phyloP scores from a whole-genome alignment of 768 basidiomycete species.

The Dioszegia hungarica region DNA sequence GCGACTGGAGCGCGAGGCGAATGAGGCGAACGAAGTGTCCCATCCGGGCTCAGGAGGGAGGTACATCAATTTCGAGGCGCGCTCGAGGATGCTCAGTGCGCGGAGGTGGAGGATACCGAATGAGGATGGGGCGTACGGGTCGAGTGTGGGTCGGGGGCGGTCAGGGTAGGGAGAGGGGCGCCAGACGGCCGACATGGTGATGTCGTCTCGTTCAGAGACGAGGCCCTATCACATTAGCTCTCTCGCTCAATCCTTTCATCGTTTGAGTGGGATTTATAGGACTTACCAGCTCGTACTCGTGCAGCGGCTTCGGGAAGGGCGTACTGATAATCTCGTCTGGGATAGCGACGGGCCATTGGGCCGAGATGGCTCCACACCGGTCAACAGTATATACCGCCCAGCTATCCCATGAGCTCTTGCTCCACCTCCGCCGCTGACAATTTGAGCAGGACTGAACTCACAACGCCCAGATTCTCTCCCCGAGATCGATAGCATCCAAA shows the following conservation, averaged over 20 bases:
- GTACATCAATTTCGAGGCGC: constrained; percentile 38
- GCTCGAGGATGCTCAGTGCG: constrained; percentile 27
- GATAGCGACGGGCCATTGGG: constrained; percentile 31
- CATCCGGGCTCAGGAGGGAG: constrained; percentile 30
- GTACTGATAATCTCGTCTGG: constrained; percentile 30
- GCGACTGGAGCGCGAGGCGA: too few species aligned
- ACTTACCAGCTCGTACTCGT: constrained; percentile 41
- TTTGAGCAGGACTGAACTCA: constrained; percentile 14
- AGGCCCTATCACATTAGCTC: constrained; percentile 20
- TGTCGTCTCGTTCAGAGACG: constrained; percentile 19
- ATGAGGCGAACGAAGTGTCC: too few species aligned
- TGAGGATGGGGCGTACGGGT: constrained; percentile 17
- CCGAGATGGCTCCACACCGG: constrained; percentile 27
- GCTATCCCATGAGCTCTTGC: constrained; percentile 15
- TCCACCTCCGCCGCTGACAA: not conserved
- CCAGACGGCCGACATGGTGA: constrained; percentile 13
- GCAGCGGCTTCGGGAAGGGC: constrained; percentile 33
- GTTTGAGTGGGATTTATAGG: not conserved
- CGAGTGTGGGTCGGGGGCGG: not conserved
- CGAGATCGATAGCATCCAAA: constrained; percentile 32
- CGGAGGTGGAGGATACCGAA: constrained; percentile 22
- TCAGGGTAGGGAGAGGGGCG: constrained; percentile 13
- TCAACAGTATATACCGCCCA: constrained; percentile 36
- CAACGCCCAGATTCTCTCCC: constrained; percentile 41
- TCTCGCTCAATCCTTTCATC: too few species aligned